Base-by-base conservation (phyloP, 1,284 basidiomycete genomes). In the Abortiporus biennis region DNA sequence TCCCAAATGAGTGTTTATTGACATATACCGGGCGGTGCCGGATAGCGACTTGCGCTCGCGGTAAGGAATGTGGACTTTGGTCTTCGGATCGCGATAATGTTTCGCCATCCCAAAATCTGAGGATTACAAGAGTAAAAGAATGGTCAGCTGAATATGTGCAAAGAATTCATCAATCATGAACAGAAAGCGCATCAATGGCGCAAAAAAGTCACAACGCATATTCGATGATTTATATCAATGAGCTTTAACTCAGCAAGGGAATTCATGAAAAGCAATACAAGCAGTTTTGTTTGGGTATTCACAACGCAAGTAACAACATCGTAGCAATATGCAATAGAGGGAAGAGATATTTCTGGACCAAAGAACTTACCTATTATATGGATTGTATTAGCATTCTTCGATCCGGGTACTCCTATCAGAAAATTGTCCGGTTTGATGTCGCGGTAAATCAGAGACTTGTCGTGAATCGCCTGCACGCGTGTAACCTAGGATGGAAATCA, bases 341-440 rank as follows among this genome's bases (percentile, higher is more conserved):
- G n/a, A n/a, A n/a, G n/a, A n/a, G n/a, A n/a, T n/a, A n/a, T n/a
- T n/a, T n/a, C n/a, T n/a, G n/a, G n/a, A n/a, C n/a, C n/a, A n/a
- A n/a, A n/a, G n/a, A n/a, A n/a, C n/a, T n/a, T n/a, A n/a, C n/a
- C 96, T 63, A 99, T 99, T 55, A 98, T 89, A 59, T 98, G 98
- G 69, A 99, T 94, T 69, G 98, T 95, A 68, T 96, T 99, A 51
- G 94, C 95, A 52, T 95, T 92, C 74, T 97, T 99, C n/a, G n/a
- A n/a, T n/a, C n/a, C n/a, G 54, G 95, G 96, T 50, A 99, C 97
- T 33, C 96, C 96, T 93, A 99, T 98, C 58, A 99, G 71, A 75
- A 99, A 98, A 72, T 99, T 99, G 76, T 99, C 95, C 38, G 96
- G 96, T 69, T 99, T 99, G 79, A 99, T 94, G 62, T 99, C 96